These are phyloP conservation scores for Paracamarosporium sp. DNA, from an alignment of 2,329 filamentous ascomycete genomes.

Conservation along the genomic window DNA sequence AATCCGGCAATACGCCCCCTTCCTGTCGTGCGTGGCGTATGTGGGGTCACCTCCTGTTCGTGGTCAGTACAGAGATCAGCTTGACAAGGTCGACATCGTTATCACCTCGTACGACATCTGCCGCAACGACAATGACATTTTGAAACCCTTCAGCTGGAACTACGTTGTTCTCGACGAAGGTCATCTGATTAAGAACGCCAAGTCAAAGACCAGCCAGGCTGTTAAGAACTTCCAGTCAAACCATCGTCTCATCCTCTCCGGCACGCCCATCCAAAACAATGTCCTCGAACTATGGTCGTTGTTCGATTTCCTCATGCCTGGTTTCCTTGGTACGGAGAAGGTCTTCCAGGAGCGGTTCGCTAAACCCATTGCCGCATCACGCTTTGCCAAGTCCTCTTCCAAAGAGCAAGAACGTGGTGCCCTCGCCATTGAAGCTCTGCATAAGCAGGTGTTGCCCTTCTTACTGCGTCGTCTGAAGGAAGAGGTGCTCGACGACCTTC, in stretches of 20 bases:
- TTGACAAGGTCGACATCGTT: slow-evolving; percentile 85
- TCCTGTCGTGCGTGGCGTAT: slow-evolving; percentile 87
- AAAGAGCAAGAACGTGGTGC: slow-evolving; percentile 98
- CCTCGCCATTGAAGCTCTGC: slow-evolving; percentile 93
- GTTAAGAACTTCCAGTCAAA: slow-evolving; percentile 91
- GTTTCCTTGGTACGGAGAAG: slow-evolving; percentile 93
- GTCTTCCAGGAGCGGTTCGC: slow-evolving; percentile 96
- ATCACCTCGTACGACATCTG: slow-evolving; percentile 99
- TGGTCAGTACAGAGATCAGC: slow-evolving; percentile 69
- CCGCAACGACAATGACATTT: slow-evolving; percentile 88
- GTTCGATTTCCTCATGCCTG: slow-evolving; percentile 99
- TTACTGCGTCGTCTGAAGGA: slow-evolving; percentile 94
- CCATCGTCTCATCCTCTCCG: slow-evolving; percentile 93
- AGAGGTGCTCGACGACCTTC: slow-evolving; percentile 93
- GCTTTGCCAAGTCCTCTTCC: slow-evolving; percentile 95
- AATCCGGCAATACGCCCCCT: slow-evolving; percentile 93
- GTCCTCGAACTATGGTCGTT: slow-evolving; percentile 96
- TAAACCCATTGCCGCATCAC: slow-evolving; percentile 91
- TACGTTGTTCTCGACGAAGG: slow-evolving; percentile 97
- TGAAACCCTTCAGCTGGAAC: slow-evolving; percentile 89
- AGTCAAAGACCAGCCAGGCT: slow-evolving; percentile 91
- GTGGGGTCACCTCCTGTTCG: slow-evolving; percentile 88
- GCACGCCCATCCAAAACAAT: slow-evolving; percentile 97
- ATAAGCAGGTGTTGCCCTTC: slow-evolving; percentile 98
- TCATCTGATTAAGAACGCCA: slow-evolving; percentile 98